phyloP scores from a whole-genome alignment of 2,329 filamentous ascomycete genomes.

The Ophiostoma ulmi region DNA sequence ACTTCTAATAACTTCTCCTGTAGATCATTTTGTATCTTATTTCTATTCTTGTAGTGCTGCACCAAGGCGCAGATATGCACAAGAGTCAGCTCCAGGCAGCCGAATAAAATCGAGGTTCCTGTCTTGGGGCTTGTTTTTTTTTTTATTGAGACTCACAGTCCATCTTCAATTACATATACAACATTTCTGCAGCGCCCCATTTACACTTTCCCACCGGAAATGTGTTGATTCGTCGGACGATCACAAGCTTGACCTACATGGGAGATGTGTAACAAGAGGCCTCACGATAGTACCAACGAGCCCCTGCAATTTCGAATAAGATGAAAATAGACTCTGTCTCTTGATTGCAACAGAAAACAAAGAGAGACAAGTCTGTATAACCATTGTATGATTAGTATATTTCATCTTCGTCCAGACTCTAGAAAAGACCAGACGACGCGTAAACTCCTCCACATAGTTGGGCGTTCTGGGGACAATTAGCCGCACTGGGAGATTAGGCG shows the following conservation, averaged over 20 bases:
- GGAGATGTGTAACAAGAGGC: slow-evolving; percentile 6
- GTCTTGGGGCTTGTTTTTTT: neutral
- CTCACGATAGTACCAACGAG: neutral
- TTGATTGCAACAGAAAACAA: neutral
- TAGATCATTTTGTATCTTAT: neutral
- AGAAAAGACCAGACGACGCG: slow-evolving; percentile 16
- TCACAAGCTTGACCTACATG: neutral
- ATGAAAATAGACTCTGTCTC: neutral
- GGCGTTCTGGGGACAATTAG: slow-evolving; percentile 24
- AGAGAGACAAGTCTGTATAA: neutral
- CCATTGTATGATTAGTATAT: neutral
- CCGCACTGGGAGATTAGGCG: neutral
- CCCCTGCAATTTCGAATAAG: slow-evolving; percentile 4
- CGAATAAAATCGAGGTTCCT: neutral
- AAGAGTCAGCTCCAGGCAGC: slow-evolving; percentile 11
- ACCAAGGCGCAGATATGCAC: slow-evolving; percentile 1
- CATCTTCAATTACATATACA: neutral
- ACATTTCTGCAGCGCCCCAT: no score
- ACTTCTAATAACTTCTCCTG: neutral
- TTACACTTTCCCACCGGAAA: neutral
- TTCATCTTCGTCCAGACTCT: neutral
- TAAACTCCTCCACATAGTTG: slow-evolving; percentile 21
- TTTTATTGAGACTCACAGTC: neutral
- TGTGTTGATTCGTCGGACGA: neutral
- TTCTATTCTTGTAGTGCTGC: neutral